Evolutionary conservation across 2,329 filamentous ascomycete species (phyloP).

Genomic region (Fulvia fulva): DNA sequence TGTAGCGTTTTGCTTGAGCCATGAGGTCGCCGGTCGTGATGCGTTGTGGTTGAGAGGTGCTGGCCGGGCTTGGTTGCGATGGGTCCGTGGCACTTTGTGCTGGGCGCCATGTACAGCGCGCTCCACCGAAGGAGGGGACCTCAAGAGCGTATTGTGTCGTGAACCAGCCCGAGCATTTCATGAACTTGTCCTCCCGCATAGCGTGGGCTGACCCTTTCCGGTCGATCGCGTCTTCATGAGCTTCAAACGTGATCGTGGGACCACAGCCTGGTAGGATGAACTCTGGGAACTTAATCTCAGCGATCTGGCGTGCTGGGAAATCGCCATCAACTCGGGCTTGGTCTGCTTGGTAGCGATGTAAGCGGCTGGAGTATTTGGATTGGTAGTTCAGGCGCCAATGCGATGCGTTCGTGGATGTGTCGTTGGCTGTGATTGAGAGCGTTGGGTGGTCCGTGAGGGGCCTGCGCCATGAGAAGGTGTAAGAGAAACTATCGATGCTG

Average conservation of each 20-base stretch:
- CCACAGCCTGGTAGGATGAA: constrained; percentile 5
- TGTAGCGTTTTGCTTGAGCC: constrained; percentile 4
- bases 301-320: not conserved
- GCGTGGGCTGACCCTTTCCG: constrained; percentile 1
- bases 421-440: not conserved
- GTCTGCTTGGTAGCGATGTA: not conserved
- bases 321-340: constrained; percentile 1
- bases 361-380: not conserved
- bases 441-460: not conserved
- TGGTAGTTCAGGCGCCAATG: not conserved
- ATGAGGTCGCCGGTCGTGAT: constrained; percentile 10
- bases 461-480: not conserved
- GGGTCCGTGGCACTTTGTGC: not conserved
- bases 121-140: constrained; percentile 7
- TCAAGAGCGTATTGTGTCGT: constrained; percentile 11
- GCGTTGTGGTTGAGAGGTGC: not conserved
- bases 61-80: not conserved
- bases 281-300: not conserved
- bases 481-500: not conserved
- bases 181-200: constrained; percentile 7
- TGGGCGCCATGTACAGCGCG: constrained; percentile 2
- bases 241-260: constrained; percentile 6
- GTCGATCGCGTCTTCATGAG: constrained; percentile 12
- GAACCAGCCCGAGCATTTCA: constrained; percentile 11
- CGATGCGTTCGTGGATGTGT: not conserved